phyloP scores from a whole-genome alignment of 208 protist genomes.

The Trypanosoma mega region DNA sequence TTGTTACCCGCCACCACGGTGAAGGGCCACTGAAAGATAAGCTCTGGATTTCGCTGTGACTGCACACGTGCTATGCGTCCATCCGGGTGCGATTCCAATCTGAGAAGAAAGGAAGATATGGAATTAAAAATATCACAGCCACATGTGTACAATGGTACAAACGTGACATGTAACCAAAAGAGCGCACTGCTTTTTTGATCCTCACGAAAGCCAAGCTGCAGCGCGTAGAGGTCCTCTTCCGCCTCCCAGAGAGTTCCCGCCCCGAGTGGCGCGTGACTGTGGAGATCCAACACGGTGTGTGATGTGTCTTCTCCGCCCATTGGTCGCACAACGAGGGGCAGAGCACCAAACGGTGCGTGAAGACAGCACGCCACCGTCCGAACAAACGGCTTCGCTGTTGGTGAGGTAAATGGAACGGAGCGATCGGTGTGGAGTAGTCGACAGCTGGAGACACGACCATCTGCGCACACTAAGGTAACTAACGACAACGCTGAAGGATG shows the following conservation, averaged over 20 bases:
- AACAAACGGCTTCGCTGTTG: background rate
- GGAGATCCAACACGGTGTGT: constrained; percentile 5
- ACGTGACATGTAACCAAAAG: constrained; percentile 22
- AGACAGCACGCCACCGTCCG: background rate
- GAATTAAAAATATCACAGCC: constrained; percentile 18
- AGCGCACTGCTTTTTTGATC: background rate
- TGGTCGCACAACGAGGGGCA: background rate
- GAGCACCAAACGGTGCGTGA: background rate
- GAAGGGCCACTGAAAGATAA: constrained; percentile 27
- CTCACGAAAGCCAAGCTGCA: constrained; percentile 12
- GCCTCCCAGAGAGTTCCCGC: constrained; percentile 6
- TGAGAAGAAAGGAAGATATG: constrained; percentile 18
- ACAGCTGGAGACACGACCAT: background rate
- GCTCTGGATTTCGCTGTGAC: constrained; percentile 9
- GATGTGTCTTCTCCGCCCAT: background rate
- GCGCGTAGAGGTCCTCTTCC: constrained; percentile 9
- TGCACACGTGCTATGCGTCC: constrained; percentile 9
- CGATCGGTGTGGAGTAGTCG: background rate
- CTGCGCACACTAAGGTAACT: constrained; percentile 6
- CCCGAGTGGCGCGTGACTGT: background rate
- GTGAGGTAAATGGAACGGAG: background rate
- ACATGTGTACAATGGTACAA: constrained; percentile 16
- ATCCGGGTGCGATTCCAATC: constrained; percentile 10
- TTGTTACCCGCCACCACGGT: background rate
- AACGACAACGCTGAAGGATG: background rate